These are phyloP conservation scores for Senna tora DNA, from an alignment of 306 rosid species.

Conservation along the genomic window DNA sequence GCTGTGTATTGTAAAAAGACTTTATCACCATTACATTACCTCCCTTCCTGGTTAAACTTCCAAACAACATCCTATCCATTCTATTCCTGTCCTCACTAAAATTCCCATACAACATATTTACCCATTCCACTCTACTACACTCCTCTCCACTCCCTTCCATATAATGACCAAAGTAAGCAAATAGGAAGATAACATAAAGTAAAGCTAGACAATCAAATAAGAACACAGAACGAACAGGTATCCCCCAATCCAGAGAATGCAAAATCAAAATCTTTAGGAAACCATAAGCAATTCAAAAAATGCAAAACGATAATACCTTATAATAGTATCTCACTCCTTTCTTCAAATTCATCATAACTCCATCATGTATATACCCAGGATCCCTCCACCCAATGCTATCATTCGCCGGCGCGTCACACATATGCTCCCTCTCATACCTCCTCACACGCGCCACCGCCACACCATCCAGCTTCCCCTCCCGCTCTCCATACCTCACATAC, in stretches of 20 bases:
- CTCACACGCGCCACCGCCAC: conserved; percentile 57
- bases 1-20: no score
- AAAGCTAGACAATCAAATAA: no score
- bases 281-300: not conserved
- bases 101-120: no score
- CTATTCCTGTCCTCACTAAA: no score
- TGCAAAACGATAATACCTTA: conserved; percentile 47
- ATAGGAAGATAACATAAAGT: not conserved
- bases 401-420: conserved; percentile 91
- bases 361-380: conserved; percentile 89
- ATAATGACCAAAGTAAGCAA: no score
- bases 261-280: not conserved
- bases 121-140: no score
- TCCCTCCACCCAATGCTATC: conserved; percentile 83
- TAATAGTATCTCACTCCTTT: conserved; percentile 70
- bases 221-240: not conserved
- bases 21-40: no score
- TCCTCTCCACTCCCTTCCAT: no score
- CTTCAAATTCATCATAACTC: conserved; percentile 55
- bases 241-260: not conserved
- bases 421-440: conserved; percentile 77
- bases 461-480: conserved; percentile 37
- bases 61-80: no score
- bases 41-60: no score
- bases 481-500: conserved; percentile 61